phyloP scores from a whole-genome alignment of 257 asterid species.

The Rubia yunnanensis region DNA sequence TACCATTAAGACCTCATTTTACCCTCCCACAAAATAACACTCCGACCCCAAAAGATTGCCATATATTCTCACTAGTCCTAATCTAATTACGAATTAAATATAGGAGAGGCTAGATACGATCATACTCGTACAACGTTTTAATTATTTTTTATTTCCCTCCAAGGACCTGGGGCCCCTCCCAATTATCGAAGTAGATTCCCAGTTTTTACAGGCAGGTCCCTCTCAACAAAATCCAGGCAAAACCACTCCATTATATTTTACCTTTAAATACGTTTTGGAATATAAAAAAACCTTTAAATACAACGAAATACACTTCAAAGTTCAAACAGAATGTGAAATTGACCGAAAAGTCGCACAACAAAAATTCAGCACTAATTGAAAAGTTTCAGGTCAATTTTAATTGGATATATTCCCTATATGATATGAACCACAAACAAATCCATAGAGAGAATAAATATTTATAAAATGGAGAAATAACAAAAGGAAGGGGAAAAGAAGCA shows the following conservation, averaged over 20 bases:
- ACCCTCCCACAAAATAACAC: not conserved
- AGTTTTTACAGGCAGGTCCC: slow-evolving; percentile 8
- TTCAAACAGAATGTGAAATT: not conserved
- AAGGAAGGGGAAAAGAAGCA: not conserved
- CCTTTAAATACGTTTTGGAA: not conserved
- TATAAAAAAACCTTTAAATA: not conserved
- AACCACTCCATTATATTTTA: not conserved
- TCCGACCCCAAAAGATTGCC: not conserved
- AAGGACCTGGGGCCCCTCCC: slow-evolving; percentile 1
- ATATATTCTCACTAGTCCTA: not conserved
- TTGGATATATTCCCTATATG: not conserved
- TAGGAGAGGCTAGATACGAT: not conserved
- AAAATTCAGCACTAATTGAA: not conserved
- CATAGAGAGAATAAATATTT: not conserved
- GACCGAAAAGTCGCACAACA: not conserved
- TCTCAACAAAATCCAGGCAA: not conserved
- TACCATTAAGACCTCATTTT: not conserved
- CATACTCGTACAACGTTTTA: not conserved
- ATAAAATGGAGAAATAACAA: not conserved
- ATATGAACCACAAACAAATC: not conserved
- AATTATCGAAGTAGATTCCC: slow-evolving; percentile 14
- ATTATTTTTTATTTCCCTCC: not conserved
- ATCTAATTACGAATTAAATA: not conserved
- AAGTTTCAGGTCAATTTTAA: not conserved
- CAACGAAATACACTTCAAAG: not conserved